Conservation (phyloP, 345 rosid genomes). For the Eucalyptus globulus region DNA sequence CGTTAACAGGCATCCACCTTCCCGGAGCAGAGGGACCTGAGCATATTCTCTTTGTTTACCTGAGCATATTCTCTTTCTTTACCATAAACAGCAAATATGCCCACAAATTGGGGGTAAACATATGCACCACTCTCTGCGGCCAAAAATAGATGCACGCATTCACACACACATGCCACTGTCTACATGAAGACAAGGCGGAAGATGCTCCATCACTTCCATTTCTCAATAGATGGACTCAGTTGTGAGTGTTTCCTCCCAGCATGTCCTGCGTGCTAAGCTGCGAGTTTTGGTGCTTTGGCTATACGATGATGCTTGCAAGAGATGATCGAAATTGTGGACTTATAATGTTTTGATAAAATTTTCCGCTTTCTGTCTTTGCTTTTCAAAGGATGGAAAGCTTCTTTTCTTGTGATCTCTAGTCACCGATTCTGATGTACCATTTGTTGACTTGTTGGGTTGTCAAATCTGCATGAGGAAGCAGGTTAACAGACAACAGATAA, state of each 20-base stretch:
- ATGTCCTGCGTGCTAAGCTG: background rate
- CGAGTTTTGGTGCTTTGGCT: background rate
- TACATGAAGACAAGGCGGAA: background rate
- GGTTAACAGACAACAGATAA: background rate
- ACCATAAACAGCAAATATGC: background rate
- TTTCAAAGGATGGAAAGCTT: background rate
- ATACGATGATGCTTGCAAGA: background rate
- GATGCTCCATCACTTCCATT: background rate
- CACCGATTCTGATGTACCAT: background rate
- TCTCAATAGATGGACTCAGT: background rate
- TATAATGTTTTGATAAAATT: background rate
- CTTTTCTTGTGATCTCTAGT: background rate
- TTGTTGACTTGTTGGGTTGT: background rate
- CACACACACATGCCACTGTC: background rate
- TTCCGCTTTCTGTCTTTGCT: background rate
- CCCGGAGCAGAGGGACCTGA: background rate
- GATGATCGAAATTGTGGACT: background rate
- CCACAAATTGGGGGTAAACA: background rate
- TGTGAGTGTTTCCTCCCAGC: background rate
- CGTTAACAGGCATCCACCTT: background rate
- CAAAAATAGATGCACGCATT: background rate
- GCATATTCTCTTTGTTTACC: background rate
- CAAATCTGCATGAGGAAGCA: background rate
- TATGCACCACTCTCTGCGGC: background rate
- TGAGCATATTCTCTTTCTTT: background rate